Evolutionary conservation across 805 yeast species (phyloP).

Genomic region (Nakazawaea peltata): DNA sequence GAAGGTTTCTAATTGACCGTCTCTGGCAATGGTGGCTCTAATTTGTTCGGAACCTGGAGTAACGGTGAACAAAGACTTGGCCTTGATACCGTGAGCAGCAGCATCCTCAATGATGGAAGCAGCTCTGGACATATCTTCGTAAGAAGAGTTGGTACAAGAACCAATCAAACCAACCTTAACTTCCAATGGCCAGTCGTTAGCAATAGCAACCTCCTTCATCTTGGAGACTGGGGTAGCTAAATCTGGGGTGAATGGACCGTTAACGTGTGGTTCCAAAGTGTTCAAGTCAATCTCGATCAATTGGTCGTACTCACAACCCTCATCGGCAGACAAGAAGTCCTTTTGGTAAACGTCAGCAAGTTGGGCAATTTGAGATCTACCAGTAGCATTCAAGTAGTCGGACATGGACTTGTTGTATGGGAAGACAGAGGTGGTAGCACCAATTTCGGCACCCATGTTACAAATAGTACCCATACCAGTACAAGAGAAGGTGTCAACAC

Average conservation of each 20-base stretch:
- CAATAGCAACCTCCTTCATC: slow-evolving; percentile 62
- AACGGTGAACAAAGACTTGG: slow-evolving; percentile 87
- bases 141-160: slow-evolving; percentile 96
- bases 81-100: slow-evolving; percentile 73
- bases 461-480: slow-evolving; percentile 99
- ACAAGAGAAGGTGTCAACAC: slow-evolving; percentile 81
- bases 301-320: slow-evolving; percentile 85
- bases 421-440: slow-evolving; percentile 97
- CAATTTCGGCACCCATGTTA: slow-evolving; percentile 99
- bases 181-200: slow-evolving; percentile 77
- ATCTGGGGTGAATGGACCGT: slow-evolving; percentile 99
- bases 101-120: slow-evolving; percentile 89
- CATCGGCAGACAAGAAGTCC: slow-evolving; percentile 73
- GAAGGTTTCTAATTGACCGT: slow-evolving; percentile 78
- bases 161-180: slow-evolving; percentile 95
- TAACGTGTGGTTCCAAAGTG: slow-evolving; percentile 87
- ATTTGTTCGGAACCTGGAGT: slow-evolving; percentile 99
- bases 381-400: slow-evolving; percentile 71
- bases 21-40: slow-evolving; percentile 94
- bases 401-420: slow-evolving; percentile 59
- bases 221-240: slow-evolving; percentile 86
- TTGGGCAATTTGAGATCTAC: slow-evolving; percentile 74
- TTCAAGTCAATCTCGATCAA: slow-evolving; percentile 83
- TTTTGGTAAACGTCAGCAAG: slow-evolving; percentile 46
- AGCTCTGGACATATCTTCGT: slow-evolving; percentile 97